Evolutionary conservation across 176 grass and related monocot genomes (phyloP).

Genomic region (Stipa capillata): DNA sequence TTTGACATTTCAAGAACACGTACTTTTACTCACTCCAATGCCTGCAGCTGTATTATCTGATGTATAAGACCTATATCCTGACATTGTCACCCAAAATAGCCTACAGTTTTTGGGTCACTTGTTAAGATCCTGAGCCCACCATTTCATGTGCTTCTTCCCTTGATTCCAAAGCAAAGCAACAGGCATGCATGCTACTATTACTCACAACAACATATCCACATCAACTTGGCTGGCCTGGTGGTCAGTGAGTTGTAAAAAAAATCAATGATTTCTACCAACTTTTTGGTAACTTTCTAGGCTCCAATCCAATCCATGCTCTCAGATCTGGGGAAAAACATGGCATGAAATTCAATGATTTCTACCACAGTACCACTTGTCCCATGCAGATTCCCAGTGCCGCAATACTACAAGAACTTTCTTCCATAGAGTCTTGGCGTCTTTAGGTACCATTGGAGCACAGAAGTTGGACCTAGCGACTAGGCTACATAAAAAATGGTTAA

Average conservation of each 20-base stretch:
- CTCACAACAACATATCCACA: too few relatives aligned
- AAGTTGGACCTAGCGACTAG: constrained; percentile 22
- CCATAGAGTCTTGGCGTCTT: constrained; percentile 21
- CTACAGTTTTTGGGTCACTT: constrained; percentile 28
- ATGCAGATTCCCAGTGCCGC: constrained; percentile 32
- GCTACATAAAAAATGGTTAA: constrained; percentile 13
- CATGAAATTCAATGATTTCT: too few relatives aligned
- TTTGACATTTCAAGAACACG: neutral
- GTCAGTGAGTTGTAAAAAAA: constrained; percentile 32
- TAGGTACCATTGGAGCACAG: neutral
- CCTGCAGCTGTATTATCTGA: neutral
- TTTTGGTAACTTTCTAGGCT: constrained; percentile 25
- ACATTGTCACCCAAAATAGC: constrained; percentile 20
- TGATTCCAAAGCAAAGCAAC: constrained; percentile 38
- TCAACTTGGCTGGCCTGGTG: constrained; percentile 25
- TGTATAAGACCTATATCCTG: constrained; percentile 32
- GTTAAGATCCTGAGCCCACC: constrained; percentile 36
- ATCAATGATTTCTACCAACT: constrained; percentile 26
- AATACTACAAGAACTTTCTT: constrained; percentile 28
- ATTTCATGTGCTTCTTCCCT: constrained; percentile 43
- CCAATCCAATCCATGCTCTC: constrained; percentile 20
- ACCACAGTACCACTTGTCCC: constrained; percentile 13
- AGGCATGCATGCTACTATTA: constrained; percentile 22
- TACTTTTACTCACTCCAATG: neutral
- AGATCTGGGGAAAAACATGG: constrained; percentile 38